These are phyloP conservation scores for Puccinia coronata DNA, from an alignment of 1,284 basidiomycete genomes.

Conservation along the genomic window DNA sequence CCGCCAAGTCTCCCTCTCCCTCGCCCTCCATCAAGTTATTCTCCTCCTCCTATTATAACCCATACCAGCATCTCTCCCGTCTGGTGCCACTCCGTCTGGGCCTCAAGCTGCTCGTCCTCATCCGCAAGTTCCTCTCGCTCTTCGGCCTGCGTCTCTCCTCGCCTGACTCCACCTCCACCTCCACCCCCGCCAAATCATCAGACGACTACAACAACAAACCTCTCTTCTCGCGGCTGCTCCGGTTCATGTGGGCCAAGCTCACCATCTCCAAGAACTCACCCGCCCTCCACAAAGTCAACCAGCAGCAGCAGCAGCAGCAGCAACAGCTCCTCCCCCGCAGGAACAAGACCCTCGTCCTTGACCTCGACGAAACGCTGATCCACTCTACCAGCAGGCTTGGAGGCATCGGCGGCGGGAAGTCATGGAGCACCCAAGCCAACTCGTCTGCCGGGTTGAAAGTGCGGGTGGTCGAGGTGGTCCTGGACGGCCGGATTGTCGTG, in stretches of 20 bases:
- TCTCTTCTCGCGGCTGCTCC: neutral
- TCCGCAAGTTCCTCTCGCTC: slow-evolving; percentile 39
- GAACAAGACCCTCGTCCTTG: slow-evolving; percentile 89
- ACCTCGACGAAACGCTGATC: slow-evolving; percentile 96
- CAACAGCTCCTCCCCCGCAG: slow-evolving; percentile 55
- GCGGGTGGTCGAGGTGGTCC: slow-evolving; percentile 91
- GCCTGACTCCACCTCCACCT: neutral
- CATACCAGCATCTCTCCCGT: slow-evolving; percentile 31
- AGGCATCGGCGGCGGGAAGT: slow-evolving; percentile 55
- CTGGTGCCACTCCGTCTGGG: slow-evolving; percentile 38
- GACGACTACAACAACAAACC: neutral
- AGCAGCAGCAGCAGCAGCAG: neutral
- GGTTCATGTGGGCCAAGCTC: slow-evolving; percentile 22
- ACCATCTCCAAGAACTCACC: too few species aligned
- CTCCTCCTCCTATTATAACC: slow-evolving; percentile 40
- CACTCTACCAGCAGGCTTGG: slow-evolving; percentile 77
- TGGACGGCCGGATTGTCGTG: slow-evolving; percentile 82
- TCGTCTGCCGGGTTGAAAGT: slow-evolving; percentile 65
- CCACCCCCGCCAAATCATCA: neutral
- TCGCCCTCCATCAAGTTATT: slow-evolving; percentile 18
- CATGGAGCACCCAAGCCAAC: slow-evolving; percentile 50
- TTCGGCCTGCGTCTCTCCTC: slow-evolving; percentile 28
- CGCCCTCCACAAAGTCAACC: too few species aligned
- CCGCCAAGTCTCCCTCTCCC: neutral
- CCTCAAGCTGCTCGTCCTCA: slow-evolving; percentile 37